Percentiles rank a stretch among this genome's conserved stretches.
Conservation (phyloP, 345 rosid genomes). For the Aquilaria yunnanensis region DNA sequence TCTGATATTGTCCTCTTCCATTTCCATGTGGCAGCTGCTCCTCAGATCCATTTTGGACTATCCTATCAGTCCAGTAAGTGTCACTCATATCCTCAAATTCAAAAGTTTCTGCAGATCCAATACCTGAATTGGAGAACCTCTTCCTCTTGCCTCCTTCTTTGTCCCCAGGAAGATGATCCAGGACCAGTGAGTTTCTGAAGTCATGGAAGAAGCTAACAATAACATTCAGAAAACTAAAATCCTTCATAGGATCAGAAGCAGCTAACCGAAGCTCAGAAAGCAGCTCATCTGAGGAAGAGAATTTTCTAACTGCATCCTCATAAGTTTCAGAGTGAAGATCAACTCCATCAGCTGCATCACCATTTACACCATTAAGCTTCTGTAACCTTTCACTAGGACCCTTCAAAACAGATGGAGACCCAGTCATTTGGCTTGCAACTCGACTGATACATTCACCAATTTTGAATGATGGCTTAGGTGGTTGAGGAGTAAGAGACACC, state of each 20-base stretch:
- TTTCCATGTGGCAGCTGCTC: conserved; percentile 52
- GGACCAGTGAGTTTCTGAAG: conserved; percentile 56
- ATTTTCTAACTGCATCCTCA: conserved; percentile 35
- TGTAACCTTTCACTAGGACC: conserved; percentile 30
- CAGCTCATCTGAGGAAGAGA: conserved; percentile 57
- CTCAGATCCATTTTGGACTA: conserved; percentile 82
- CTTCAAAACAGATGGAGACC: conserved; percentile 59
- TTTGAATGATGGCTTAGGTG: conserved; percentile 73
- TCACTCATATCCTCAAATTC: conserved; percentile 93
- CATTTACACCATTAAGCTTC: conserved; percentile 25
- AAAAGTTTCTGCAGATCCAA: conserved; percentile 62
- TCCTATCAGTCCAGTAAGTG: conserved; percentile 91
- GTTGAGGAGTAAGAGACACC: conserved; percentile 28
- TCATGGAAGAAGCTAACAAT: conserved; percentile 66
- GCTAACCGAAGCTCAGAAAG: conserved; percentile 56
- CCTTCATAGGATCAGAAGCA: conserved; percentile 58
- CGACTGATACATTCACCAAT: conserved; percentile 89
- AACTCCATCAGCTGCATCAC: conserved; percentile 28
- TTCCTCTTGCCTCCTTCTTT: conserved; percentile 41
- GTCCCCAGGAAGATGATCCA: conserved; percentile 31
- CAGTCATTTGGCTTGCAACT: conserved; percentile 92
- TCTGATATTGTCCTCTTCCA: conserved; percentile 33
- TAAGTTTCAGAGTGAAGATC: conserved; percentile 25
- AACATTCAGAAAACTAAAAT: conserved; percentile 35
- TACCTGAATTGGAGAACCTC: conserved; percentile 28